Conservation (phyloP, 768 basidiomycete species). For the Mycena floridula region DNA sequence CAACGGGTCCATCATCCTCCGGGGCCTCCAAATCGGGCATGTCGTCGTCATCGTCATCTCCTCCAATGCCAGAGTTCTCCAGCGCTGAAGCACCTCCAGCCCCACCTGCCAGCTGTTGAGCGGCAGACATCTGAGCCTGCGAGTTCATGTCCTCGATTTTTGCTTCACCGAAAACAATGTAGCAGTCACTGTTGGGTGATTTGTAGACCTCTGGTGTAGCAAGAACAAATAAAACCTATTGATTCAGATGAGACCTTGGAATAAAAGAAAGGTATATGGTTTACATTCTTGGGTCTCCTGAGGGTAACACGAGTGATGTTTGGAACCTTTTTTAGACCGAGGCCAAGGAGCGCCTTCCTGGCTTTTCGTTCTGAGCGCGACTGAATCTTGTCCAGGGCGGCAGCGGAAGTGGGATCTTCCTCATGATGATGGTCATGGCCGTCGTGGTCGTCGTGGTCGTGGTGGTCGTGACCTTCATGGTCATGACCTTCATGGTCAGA, state of each 20-base stretch:
- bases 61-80: conserved; percentile 45
- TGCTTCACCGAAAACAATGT: conserved; percentile 98
- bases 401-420: conserved; percentile 82
- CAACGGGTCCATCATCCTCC: conserved; percentile 76
- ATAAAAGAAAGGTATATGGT: conserved; percentile 19
- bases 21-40: conserved; percentile 79
- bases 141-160: conserved; percentile 92
- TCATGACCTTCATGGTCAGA: conserved; percentile 55
- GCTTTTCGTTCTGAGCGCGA: conserved; percentile 94
- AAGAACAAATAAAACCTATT: conserved; percentile 84
- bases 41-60: conserved; percentile 62
- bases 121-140: conserved; percentile 67
- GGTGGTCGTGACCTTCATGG: conserved; percentile 42
- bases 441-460: conserved; percentile 58
- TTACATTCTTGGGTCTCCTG: conserved; percentile 88
- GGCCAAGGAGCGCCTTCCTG: conserved; percentile 83
- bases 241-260: too few relatives aligned
- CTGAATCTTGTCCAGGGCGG: conserved; percentile 88
- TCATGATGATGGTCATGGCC: too few relatives aligned
- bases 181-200: conserved; percentile 94
- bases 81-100: conserved; percentile 36
- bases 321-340: conserved; percentile 90
- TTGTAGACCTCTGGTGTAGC: conserved; percentile 96
- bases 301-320: conserved; percentile 94
- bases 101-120: conserved; percentile 66